phyloP scores from a whole-genome alignment of 2,329 filamentous ascomycete species.

The Anthostomella pinea region DNA sequence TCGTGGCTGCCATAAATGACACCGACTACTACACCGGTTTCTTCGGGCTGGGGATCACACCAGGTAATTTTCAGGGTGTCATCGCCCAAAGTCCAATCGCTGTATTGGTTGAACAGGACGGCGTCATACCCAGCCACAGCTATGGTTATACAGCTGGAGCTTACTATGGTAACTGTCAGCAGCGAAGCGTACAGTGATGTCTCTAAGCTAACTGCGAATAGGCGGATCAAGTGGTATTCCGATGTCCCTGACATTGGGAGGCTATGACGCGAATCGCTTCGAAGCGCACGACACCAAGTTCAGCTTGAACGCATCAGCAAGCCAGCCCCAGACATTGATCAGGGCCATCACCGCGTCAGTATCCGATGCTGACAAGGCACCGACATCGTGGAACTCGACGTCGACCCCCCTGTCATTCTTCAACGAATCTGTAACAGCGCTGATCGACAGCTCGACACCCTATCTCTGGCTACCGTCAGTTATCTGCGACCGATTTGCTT shows the following conservation, averaged over 20 bases:
- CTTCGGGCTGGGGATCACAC: constrained; percentile 55
- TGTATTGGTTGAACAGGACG: constrained; percentile 56
- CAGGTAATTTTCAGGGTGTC: constrained; percentile 49
- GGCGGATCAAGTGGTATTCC: constrained; percentile 40
- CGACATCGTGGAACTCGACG: constrained; percentile 39
- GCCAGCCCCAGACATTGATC: constrained; percentile 58
- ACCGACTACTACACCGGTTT: constrained; percentile 54
- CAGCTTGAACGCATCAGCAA: constrained; percentile 49
- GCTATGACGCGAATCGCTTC: constrained; percentile 64
- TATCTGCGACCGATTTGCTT: constrained; percentile 63
- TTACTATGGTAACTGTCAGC: constrained; percentile 57
- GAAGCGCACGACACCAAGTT: constrained; percentile 60
- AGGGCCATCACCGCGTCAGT: constrained; percentile 51
- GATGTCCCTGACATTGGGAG: constrained; percentile 64
- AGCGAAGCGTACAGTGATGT: neutral
- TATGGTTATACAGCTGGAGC: constrained; percentile 76
- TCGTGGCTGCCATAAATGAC: constrained; percentile 53
- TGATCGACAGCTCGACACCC: constrained; percentile 63
- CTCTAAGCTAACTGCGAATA: constrained; percentile 31
- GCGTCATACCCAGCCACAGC: constrained; percentile 66
- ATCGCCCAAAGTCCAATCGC: constrained; percentile 51
- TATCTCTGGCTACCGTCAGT: constrained; percentile 60
- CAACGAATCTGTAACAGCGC: constrained; percentile 46
- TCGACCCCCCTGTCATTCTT: constrained; percentile 41
- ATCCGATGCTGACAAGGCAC: constrained; percentile 29